Base-by-base conservation (phyloP, 78 protist species). In the Monocercomonoides exilis region DNA sequence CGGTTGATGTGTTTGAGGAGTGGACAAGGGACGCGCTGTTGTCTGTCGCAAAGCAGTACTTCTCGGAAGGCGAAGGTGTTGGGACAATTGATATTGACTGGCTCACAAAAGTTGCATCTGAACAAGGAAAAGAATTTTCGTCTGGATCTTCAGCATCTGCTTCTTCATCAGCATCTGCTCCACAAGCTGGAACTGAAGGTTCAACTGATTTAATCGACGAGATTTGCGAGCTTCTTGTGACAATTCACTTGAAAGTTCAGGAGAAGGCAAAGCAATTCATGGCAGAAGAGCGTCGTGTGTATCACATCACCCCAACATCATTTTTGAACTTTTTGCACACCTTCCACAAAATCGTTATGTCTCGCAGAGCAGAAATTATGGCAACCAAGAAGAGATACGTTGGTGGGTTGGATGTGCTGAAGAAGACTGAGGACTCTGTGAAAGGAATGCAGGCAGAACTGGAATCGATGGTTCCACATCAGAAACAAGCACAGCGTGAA, bases 21-120 rank as follows among this genome's bases (percentile, higher is more conserved):
- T 94, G 96, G 96, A 94, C 96, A 29, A n/a, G 0, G 2, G 92
- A 93, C 34, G 96, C 95, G 11, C 85, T 94, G 84, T 4, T n/a
- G 36, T 2, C 88, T 32, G 94, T 94, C 32, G 89, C 95, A 4
- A 1, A 34, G 29, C 4, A n/a, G 35, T 70, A 70, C 38, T 42
- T 92, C 44, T 41, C 2, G 34, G 11, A 82, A 29, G 36, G 36
- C 36, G 80, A 77, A 32, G 70, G 70, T 29, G 38, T 54, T 54
- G 70, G 70, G 70, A 21, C 70, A 21, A 29, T 54, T 21, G 70
- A 54, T 54, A 11, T 54, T 21, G 70, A 54, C 11, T 54, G 11
- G 38, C 21, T 54, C 38, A 54, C 21, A 21, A 54, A 54, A 54
- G 11, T 54, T 11, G 70, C 70, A 54, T 54, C 70, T 54, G 70